A percentile compares a stretch with the other conserved stretches of the same genome.
These are phyloP conservation scores for Pseudogymnoascus sp. DNA, from an alignment of 2,329 filamentous ascomycete genomes.

Conservation along the genomic window DNA sequence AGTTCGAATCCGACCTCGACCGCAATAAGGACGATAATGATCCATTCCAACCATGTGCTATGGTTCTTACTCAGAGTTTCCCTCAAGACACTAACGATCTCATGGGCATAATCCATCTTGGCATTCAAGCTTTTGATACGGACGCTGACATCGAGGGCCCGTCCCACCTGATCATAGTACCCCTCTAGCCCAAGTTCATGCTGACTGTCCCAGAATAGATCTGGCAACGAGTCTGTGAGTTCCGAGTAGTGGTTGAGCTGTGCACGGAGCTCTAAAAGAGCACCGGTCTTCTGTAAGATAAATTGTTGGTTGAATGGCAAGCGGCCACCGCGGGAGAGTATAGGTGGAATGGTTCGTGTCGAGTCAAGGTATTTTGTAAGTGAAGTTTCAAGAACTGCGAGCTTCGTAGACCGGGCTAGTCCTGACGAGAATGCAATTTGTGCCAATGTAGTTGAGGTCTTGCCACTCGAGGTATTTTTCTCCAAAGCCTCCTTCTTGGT, in stretches of 20 bases:
- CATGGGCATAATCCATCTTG: constrained; percentile 96
- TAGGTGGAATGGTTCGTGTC: constrained; percentile 72
- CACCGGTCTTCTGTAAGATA: constrained; percentile 88
- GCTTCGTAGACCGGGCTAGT: constrained; percentile 83
- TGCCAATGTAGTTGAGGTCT: constrained; percentile 61
- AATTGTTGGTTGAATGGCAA: constrained; percentile 63
- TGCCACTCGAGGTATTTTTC: constrained; percentile 15
- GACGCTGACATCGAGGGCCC: constrained; percentile 82
- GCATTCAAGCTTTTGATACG: constrained; percentile 88
- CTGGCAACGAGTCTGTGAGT: constrained; percentile 86
- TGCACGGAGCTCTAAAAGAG: constrained; percentile 79
- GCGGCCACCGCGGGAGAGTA: constrained; percentile 61
- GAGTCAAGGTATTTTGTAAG: constrained; percentile 80
- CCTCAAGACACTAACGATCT: constrained; percentile 82
- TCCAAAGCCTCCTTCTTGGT: constrained; percentile 52
- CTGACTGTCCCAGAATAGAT: constrained; percentile 91
- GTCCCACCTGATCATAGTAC: constrained; percentile 91
- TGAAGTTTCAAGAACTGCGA: constrained; percentile 81
- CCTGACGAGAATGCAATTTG: constrained; percentile 97
- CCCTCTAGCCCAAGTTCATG: constrained; percentile 85
- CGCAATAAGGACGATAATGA: constrained; percentile 88
- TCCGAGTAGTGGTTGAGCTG: constrained; percentile 96
- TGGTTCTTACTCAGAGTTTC: constrained; percentile 89
- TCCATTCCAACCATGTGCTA: constrained; percentile 81
- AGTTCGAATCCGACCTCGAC: constrained; percentile 90